Evolutionary conservation across 768 basidiomycete genomes (phyloP), one percentile per base, ranked within the genome.

Genomic region (Phaeotremella skinneri): DNA sequence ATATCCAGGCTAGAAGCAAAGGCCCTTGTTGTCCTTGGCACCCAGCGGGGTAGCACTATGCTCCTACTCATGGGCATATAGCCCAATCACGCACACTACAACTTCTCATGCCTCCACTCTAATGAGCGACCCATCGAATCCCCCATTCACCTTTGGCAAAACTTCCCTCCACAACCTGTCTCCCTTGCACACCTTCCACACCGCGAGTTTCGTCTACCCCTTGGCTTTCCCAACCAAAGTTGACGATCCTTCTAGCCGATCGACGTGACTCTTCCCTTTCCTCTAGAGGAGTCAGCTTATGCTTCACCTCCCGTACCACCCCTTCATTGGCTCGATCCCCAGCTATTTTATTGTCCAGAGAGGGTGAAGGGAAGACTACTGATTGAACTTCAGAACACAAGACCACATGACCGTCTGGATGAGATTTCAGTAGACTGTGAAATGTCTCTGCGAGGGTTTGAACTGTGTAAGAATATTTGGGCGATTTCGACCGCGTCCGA

Each of bases 81-180:
- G 27, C 7, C 30, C 30, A 29, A 23, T 4, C 16, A 5, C 7
- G 25, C 4, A 34, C 13, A 30, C 14, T 56, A 34, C 6, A 32
- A n/a, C 31, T 25, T n/a, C n/a, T n/a, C 37, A 9, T n/a, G 9
- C 37, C 11, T 9, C n/a, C 37, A 39, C 37, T 39, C n/a, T 39
- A 39, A 9, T 39, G 37, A 39, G n/a, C n/a, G 9, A 39, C 49
- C 63, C 64, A 69, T 29, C 67, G 34, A 16, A 69, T 58, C 0
- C 63, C 67, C 67, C 67, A 69, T 47, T 69, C 67, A 4, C 67
- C 67, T 52, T 69, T 69, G 5, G 67, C 67, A 52, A 65, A 69
- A 49, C 67, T 69, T 20, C 61, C 55, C 30, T 69, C 67, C 3
- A 69, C 64, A 4, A 61, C 49, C 32, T 61, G 65, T n/a, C 61